Base-by-base conservation (phyloP, 768 basidiomycete genomes). In the Mycena venus region DNA sequence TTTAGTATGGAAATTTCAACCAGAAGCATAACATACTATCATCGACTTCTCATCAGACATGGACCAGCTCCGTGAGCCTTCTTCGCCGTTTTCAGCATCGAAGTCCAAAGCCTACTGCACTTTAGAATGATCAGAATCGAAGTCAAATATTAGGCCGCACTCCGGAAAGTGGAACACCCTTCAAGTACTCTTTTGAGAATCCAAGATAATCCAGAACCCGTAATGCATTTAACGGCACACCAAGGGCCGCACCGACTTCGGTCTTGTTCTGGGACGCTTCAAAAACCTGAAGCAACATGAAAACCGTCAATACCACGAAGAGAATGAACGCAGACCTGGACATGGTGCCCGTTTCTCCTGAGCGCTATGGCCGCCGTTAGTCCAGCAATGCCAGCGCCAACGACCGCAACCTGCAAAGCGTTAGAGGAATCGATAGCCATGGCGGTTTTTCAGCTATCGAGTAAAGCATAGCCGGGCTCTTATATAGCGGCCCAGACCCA, bases 361-460 rank as follows among this genome's bases (percentile, higher is more conserved):
- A n/a, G n/a, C n/a, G n/a, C n/a, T n/a, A n/a, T n/a, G n/a, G n/a
- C n/a, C n/a, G n/a, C n/a, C n/a, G n/a, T n/a, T n/a, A n/a, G n/a
- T n/a, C n/a, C n/a, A n/a, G n/a, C n/a, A n/a, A n/a, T 75, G 25
- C 74, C 74, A 7, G 74, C 74, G 25, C 74, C 74, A 36, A 75
- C 74, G 8, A 75, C 58, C 15, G 69, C 44, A 29, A 75, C 29
- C 10, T 67, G 49, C 7, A 75, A 59, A 56, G 64, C 8, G 14
- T 8, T 23, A 31, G 25, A 55, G 31, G 27, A 55, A 31, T 32
- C 44, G n/a, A n/a, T n/a, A n/a, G n/a, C n/a, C n/a, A n/a, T n/a
- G n/a, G n/a, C n/a, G n/a, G n/a, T n/a, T n/a, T n/a, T n/a, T n/a
- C n/a, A n/a, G n/a, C n/a, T n/a, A n/a, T n/a, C n/a, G n/a, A n/a